Percentiles rank a stretch among this genome's conserved stretches.
Evolutionary conservation across 352 stramenopile genomes (phyloP).

Genomic region (Pythium vanterpoolii): DNA sequence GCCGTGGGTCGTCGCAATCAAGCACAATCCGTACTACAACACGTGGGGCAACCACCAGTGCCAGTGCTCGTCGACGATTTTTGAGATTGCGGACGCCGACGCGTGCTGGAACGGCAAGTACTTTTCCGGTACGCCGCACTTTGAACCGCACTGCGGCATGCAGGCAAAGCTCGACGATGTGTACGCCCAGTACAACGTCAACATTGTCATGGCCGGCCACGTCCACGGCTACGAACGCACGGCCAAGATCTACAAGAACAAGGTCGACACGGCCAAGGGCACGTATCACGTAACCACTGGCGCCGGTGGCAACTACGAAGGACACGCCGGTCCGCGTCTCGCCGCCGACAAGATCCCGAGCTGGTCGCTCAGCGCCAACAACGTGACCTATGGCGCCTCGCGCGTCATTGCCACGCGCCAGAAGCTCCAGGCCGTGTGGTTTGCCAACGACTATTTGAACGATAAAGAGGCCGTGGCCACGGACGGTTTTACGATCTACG

Average conservation of each 20-base stretch:
- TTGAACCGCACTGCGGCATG: conserved; percentile 42
- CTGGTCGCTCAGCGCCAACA: conserved; percentile 41
- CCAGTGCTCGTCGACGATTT: conserved; percentile 7
- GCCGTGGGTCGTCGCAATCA: conserved; percentile 7
- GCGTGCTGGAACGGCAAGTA: conserved; percentile 49
- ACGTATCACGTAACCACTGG: conserved; percentile 49
- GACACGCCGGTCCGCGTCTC: conserved; percentile 36
- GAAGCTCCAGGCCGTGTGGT: conserved; percentile 43
- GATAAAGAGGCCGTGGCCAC: conserved; percentile 30
- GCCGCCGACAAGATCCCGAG: conserved; percentile 24
- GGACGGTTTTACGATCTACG: conserved; percentile 50
- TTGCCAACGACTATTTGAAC: conserved; percentile 39
- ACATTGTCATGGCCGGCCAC: conserved; percentile 44
- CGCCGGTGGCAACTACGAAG: conserved; percentile 50
- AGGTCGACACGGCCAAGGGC: conserved; percentile 32
- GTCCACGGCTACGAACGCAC: conserved; percentile 51
- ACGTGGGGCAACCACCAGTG: conserved; percentile 9
- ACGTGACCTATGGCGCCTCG: conserved; percentile 42
- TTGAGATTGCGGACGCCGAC: conserved; percentile 6
- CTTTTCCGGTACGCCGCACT: conserved; percentile 30
- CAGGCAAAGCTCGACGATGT: conserved; percentile 43
- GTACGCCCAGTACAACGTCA: conserved; percentile 38
- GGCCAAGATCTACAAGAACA: conserved; percentile 50
- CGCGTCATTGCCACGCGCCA: conserved; percentile 43
- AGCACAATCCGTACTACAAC: conserved; percentile 15